phyloP scores from a whole-genome alignment of 495 filamentous ascomycete species.

The Beverwykella pulmonaria region DNA sequence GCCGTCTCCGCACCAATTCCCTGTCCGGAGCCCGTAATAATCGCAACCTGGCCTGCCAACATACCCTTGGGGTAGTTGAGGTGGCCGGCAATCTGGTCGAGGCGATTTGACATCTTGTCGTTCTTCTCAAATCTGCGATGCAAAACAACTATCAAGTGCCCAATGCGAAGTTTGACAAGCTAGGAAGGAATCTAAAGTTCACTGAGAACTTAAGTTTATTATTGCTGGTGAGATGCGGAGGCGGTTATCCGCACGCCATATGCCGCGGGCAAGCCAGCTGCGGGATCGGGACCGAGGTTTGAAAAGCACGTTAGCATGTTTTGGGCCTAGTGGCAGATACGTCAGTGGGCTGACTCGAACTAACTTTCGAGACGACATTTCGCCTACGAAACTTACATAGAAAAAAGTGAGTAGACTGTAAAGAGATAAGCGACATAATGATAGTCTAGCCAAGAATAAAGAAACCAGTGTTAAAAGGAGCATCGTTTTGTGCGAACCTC shows the following conservation, averaged over 20 bases:
- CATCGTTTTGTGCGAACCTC: too few relatives aligned
- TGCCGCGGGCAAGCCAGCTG: background rate
- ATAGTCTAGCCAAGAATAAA: too few relatives aligned
- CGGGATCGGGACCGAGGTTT: constrained; percentile 19
- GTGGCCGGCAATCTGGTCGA: constrained; percentile 69
- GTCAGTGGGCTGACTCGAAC: background rate
- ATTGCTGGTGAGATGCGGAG: constrained; percentile 18
- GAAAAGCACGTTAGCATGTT: background rate
- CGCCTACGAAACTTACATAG: too few relatives aligned
- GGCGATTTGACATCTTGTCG: constrained; percentile 34
- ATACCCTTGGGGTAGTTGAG: constrained; percentile 79
- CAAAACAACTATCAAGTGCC: background rate
- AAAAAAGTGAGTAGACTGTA: too few relatives aligned
- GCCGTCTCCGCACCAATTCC: constrained; percentile 87
- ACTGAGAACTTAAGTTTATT: background rate
- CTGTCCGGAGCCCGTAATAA: constrained; percentile 85
- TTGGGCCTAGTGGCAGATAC: background rate
- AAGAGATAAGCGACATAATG: too few relatives aligned
- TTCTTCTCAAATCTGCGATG: background rate
- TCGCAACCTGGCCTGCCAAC: constrained; percentile 76
- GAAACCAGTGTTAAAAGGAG: too few relatives aligned
- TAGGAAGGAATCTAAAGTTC: background rate
- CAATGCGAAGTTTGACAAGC: background rate
- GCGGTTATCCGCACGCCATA: constrained; percentile 12
- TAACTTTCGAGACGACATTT: too few relatives aligned